Conservation (phyloP, 2,329 filamentous ascomycete genomes). For the Bipolaris oryzae region DNA sequence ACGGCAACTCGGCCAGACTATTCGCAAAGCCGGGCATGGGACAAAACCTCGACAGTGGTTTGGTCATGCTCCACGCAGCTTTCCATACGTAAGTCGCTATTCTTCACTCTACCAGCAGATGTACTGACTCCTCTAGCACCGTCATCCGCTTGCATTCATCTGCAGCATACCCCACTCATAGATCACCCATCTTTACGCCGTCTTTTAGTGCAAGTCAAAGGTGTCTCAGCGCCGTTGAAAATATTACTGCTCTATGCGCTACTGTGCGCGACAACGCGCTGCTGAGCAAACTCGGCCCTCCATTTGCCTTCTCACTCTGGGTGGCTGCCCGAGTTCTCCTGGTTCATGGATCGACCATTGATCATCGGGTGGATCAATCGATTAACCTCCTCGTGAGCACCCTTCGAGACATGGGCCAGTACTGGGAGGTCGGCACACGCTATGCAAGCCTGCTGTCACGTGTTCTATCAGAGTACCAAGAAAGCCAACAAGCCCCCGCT, state of each 20-base stretch:
- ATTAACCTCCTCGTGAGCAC: conserved; percentile 83
- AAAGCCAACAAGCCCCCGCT: conserved; percentile 68
- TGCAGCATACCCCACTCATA: conserved; percentile 87
- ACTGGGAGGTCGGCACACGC: conserved; percentile 84
- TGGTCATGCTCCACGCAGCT: conserved; percentile 90
- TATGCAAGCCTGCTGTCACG: conserved; percentile 81
- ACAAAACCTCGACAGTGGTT: conserved; percentile 77
- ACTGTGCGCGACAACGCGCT: conserved; percentile 77
- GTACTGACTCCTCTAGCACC: conserved; percentile 57
- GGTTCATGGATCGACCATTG: conserved; percentile 88
- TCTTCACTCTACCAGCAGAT: neutral
- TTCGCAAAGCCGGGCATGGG: conserved; percentile 66
- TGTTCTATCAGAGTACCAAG: conserved; percentile 83
- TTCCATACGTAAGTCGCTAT: conserved; percentile 74
- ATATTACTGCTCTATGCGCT: conserved; percentile 74
- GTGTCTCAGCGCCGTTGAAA: conserved; percentile 75
- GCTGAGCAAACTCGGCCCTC: conserved; percentile 81
- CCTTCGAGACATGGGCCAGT: conserved; percentile 76
- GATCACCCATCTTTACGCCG: conserved; percentile 86
- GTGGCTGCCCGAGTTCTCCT: conserved; percentile 85
- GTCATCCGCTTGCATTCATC: conserved; percentile 91
- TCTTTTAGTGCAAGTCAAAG: conserved; percentile 84
- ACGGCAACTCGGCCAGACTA: conserved; percentile 80
- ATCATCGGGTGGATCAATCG: conserved; percentile 79
- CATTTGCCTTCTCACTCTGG: conserved; percentile 92